Evolutionary conservation across 2,329 filamentous ascomycete species (phyloP).

Genomic region (Trichocomaceae sp.): DNA sequence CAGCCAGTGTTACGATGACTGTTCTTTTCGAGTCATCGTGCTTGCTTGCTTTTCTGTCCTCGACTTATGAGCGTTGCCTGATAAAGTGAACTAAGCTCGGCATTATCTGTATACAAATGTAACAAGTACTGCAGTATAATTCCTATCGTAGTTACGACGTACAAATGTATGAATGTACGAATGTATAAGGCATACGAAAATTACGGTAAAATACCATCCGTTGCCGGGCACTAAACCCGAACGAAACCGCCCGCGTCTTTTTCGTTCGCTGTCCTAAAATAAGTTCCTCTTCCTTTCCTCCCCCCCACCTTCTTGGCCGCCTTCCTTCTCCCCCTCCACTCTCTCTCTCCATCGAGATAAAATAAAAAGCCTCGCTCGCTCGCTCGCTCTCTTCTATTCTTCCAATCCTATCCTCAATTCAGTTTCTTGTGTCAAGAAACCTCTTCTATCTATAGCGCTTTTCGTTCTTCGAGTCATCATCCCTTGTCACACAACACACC

Average conservation of each 20-base stretch:
- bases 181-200: too few species aligned
- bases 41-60: neutral
- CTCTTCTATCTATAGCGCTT: neutral
- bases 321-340: neutral
- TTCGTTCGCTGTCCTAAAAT: neutral
- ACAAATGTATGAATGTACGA: too few species aligned
- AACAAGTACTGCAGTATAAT: too few species aligned
- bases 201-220: neutral
- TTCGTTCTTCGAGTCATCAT: neutral
- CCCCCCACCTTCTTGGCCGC: slow-evolving; percentile 6
- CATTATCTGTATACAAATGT: too few species aligned
- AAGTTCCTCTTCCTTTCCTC: neutral
- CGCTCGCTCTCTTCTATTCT: slow-evolving; percentile 3
- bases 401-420: neutral
- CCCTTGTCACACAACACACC: slow-evolving; percentile 5
- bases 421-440: slow-evolving; percentile 1
- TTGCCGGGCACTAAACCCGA: slow-evolving; percentile 5
- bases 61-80: too few species aligned
- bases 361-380: slow-evolving; percentile 10
- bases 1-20: neutral
- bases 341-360: neutral
- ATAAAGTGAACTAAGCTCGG: too few species aligned
- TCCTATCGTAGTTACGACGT: too few species aligned
- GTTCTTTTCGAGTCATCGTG: neutral
- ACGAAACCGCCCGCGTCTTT: slow-evolving; percentile 4